These are phyloP conservation scores for Aristolochia fimbriata DNA, from an alignment of 164 flowering plant species.

Conservation along the genomic window DNA sequence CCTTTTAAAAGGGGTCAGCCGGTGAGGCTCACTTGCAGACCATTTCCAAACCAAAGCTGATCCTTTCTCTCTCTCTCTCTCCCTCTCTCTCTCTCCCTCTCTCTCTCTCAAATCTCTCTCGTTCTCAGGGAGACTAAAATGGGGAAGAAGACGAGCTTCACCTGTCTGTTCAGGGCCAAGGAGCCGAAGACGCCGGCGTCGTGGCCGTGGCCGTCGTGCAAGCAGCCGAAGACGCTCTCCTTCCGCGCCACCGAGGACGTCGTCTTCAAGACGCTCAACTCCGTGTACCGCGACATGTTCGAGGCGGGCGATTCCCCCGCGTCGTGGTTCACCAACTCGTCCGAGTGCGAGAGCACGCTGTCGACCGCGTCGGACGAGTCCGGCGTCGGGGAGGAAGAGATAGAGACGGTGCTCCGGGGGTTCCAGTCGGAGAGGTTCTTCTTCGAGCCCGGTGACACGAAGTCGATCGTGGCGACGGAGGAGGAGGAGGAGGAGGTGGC, in stretches of 20 bases:
- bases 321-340: background rate
- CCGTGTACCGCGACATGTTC: constrained; percentile 5
- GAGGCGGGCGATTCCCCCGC: background rate
- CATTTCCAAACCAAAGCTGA: background rate
- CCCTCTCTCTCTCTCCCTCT: constrained; percentile 7
- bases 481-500: too few relatives aligned
- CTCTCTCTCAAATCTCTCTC: background rate
- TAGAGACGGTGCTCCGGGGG: constrained; percentile 3
- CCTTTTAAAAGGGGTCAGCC: too few relatives aligned
- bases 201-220: constrained; percentile 12
- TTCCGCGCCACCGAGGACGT: constrained; percentile 8
- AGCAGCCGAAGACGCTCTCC: constrained; percentile 14
- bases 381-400: background rate
- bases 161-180: constrained; percentile 11
- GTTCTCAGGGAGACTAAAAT: background rate
- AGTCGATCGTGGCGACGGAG: constrained; percentile 13
- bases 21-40: too few relatives aligned
- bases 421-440: constrained; percentile 1
- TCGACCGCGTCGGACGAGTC: background rate
- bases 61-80: background rate
- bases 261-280: constrained; percentile 9
- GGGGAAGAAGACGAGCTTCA: constrained; percentile 11
- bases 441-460: constrained; percentile 10
- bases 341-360: background rate
- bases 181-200: constrained; percentile 7